These are phyloP conservation scores for Cyanodermella asteris DNA, from an alignment of 2,329 filamentous ascomycete genomes.

Conservation along the genomic window DNA sequence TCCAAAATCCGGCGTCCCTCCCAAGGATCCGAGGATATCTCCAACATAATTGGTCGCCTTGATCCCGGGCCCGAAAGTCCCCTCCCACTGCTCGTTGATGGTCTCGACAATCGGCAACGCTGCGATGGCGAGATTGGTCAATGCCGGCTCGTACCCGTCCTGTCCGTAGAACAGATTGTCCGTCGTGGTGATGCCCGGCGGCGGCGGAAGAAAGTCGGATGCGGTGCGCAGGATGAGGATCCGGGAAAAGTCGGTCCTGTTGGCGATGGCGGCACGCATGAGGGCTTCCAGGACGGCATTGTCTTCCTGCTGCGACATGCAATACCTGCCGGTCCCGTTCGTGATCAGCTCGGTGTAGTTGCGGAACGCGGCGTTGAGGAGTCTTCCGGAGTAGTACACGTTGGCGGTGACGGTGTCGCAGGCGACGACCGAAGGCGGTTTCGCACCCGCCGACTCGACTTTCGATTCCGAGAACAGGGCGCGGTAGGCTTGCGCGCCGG, in stretches of 20 bases:
- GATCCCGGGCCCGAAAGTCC: conserved; percentile 35
- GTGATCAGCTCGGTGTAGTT: conserved; percentile 42
- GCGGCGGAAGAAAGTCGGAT: conserved; percentile 51
- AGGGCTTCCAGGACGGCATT: conserved; percentile 46
- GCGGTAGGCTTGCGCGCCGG: conserved; percentile 30
- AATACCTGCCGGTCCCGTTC: conserved; percentile 46
- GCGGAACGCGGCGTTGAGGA: conserved; percentile 41
- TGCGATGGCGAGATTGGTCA: conserved; percentile 45
- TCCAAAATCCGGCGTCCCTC: conserved; percentile 44
- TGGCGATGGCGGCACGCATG: conserved; percentile 33
- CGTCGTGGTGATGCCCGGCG: conserved; percentile 31
- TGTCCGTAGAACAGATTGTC: conserved; percentile 44
- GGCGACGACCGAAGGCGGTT: conserved; percentile 32
- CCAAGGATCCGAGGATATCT: conserved; percentile 48
- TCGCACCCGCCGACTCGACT: conserved; percentile 20
- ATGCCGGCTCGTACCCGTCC: conserved; percentile 40
- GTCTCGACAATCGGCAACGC: conserved; percentile 43
- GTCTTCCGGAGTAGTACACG: conserved; percentile 44
- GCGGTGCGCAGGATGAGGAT: conserved; percentile 48
- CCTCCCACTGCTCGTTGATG: conserved; percentile 39
- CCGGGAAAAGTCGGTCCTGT: conserved; percentile 41
- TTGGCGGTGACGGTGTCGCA: conserved; percentile 51
- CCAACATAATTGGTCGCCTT: conserved; percentile 43
- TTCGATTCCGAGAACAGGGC: conserved; percentile 22
- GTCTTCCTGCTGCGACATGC: conserved; percentile 52